phyloP scores from a whole-genome alignment of 208 protist species.

The Trichomonas tenax region DNA sequence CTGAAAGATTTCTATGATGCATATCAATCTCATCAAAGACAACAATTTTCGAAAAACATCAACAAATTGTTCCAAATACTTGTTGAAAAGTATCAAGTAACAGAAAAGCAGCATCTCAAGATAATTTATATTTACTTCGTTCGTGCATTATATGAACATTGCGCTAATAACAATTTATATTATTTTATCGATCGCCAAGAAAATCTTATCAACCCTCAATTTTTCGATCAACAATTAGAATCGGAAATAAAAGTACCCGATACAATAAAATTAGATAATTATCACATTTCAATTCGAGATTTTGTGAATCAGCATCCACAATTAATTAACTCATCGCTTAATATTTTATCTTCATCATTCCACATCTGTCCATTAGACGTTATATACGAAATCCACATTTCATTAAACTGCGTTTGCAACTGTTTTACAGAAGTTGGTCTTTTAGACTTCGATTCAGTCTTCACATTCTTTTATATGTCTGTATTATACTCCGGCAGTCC shows the following conservation, averaged over 20 bases:
- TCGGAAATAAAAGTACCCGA: not conserved
- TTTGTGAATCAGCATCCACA: not conserved
- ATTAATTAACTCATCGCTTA: not conserved
- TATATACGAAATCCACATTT: not conserved
- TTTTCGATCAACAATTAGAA: not conserved
- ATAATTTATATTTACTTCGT: not conserved
- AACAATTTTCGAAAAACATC: not conserved
- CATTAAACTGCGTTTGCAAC: not conserved
- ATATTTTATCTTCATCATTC: not conserved
- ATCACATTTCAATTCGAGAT: not conserved
- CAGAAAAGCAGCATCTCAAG: not conserved
- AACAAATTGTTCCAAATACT: not conserved
- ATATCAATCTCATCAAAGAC: not conserved
- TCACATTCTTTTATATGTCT: not conserved
- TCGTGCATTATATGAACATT: not conserved
- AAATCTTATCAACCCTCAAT: not conserved
- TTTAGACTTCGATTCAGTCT: not conserved
- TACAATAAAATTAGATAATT: not conserved
- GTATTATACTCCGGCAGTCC: not conserved
- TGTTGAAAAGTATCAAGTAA: not conserved
- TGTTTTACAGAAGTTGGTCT: not conserved
- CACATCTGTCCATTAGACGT: not conserved
- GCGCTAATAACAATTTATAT: not conserved
- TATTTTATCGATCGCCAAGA: not conserved
- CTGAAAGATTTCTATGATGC: not conserved